These are phyloP conservation scores for Ganoderma lucidum DNA, from an alignment of 1,284 basidiomycete genomes.

Conservation along the genomic window DNA sequence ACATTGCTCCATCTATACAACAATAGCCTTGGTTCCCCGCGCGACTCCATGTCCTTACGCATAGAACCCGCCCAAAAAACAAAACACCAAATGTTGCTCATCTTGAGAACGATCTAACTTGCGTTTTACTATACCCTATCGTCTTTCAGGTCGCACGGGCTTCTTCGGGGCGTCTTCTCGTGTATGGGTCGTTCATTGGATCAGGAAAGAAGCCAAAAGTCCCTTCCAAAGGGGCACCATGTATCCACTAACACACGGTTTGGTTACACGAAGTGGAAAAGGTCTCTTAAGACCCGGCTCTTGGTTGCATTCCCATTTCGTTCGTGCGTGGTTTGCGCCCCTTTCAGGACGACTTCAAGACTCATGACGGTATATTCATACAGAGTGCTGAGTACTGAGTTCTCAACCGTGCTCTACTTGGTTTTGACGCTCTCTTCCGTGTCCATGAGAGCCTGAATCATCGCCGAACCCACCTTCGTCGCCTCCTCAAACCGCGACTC, in stretches of 20 bases:
- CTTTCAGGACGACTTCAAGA: background rate
- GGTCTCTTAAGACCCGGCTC: background rate
- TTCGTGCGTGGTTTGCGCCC: background rate
- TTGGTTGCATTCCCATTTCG: background rate
- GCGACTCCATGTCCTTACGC: slow-evolving; percentile 3
- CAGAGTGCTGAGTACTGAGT: background rate
- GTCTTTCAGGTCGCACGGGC: background rate
- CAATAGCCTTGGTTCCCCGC: background rate
- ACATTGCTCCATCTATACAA: background rate
- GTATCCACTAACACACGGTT: slow-evolving; percentile 27
- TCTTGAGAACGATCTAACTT: background rate
- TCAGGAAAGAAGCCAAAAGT: slow-evolving; percentile 29
- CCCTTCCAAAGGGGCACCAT: slow-evolving; percentile 18
- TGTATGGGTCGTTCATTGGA: slow-evolving; percentile 26
- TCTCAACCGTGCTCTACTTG: background rate
- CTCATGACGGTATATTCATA: background rate
- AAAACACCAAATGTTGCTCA: background rate
- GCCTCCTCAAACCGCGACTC: slow-evolving; percentile 90
- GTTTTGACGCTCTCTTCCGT: slow-evolving; percentile 35
- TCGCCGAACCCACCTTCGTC: slow-evolving; percentile 82
- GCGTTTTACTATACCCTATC: background rate
- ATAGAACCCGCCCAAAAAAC: background rate
- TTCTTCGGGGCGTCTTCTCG: slow-evolving; percentile 6
- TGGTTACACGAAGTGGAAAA: slow-evolving; percentile 19
- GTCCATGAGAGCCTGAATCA: slow-evolving; percentile 90